Percentiles rank a stretch among this genome's conserved stretches.
Evolutionary conservation across 2,329 filamentous ascomycete genomes (phyloP).

Genomic region (Botrytis sinoallii): DNA sequence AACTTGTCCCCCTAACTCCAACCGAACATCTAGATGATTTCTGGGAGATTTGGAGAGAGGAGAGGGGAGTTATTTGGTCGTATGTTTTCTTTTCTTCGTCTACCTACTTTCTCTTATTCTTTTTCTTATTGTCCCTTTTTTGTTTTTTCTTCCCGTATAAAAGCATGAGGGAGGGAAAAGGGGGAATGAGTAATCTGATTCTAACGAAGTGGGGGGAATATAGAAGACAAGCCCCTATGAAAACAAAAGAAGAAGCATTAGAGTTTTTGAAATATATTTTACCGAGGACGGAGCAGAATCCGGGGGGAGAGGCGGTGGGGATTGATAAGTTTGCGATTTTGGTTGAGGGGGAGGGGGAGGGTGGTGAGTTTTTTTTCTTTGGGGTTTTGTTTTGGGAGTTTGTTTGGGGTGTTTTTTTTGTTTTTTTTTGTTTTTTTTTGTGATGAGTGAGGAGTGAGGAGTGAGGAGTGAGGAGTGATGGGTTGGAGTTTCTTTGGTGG

Average conservation of each 20-base stretch:
- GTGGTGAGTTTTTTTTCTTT: background rate
- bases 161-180: too few species aligned
- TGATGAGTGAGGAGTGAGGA: too few species aligned
- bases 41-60: constrained; percentile 26
- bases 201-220: background rate
- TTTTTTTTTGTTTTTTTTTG: too few species aligned
- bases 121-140: background rate
- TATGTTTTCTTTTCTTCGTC: constrained; percentile 15
- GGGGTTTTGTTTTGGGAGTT: too few species aligned
- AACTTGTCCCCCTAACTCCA: constrained; percentile 22
- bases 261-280: background rate
- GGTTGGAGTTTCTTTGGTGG: too few species aligned
- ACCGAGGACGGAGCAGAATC: background rate
- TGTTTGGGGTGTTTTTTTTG: too few species aligned
- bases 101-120: too few species aligned
- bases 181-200: background rate
- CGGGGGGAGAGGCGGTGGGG: background rate
- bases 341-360: background rate
- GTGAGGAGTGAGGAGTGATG: too few species aligned
- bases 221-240: background rate
- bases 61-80: constrained; percentile 24
- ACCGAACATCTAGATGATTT: constrained; percentile 29
- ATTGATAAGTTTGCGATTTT: constrained; percentile 18
- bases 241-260: background rate
- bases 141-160: background rate